phyloP scores from a whole-genome alignment of 78 protist genomes.

The Isochrysis galbana region DNA sequence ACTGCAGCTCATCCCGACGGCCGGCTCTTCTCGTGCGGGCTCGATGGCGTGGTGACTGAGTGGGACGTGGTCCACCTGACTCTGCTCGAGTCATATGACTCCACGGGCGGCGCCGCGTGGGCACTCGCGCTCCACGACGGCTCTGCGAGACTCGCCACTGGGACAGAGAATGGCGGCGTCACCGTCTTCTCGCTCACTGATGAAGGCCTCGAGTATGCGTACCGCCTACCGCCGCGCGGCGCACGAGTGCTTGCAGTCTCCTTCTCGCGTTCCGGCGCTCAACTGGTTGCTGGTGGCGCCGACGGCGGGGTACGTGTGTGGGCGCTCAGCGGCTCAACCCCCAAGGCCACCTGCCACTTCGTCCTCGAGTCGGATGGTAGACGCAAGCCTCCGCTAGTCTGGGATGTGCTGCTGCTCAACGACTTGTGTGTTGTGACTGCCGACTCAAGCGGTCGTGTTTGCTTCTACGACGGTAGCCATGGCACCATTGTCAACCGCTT shows the following conservation, averaged over 20 bases:
- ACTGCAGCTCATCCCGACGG: neutral
- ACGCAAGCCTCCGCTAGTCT: neutral
- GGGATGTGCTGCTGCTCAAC: neutral
- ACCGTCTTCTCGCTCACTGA: neutral
- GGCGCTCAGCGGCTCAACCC: neutral
- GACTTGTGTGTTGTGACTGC: neutral
- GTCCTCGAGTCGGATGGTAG: neutral
- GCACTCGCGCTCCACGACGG: neutral
- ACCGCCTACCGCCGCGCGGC: neutral
- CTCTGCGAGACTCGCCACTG: neutral
- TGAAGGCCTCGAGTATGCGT: neutral
- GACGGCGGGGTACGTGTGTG: neutral
- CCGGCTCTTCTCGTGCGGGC: neutral
- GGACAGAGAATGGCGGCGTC: neutral
- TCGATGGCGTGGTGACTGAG: neutral
- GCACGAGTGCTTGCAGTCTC: neutral
- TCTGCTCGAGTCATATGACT: neutral
- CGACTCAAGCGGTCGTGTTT: neutral
- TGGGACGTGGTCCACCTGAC: neutral
- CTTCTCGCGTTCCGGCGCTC: neutral
- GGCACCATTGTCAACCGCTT: neutral
- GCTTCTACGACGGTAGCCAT: neutral
- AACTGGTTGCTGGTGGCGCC: neutral
- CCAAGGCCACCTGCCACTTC: neutral
- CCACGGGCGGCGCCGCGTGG: constrained; percentile 2